Percentiles rank a stretch among this genome's conserved stretches.
phyloP scores from a whole-genome alignment of 768 basidiomycete species.

The Rhizopogon vulgaris region DNA sequence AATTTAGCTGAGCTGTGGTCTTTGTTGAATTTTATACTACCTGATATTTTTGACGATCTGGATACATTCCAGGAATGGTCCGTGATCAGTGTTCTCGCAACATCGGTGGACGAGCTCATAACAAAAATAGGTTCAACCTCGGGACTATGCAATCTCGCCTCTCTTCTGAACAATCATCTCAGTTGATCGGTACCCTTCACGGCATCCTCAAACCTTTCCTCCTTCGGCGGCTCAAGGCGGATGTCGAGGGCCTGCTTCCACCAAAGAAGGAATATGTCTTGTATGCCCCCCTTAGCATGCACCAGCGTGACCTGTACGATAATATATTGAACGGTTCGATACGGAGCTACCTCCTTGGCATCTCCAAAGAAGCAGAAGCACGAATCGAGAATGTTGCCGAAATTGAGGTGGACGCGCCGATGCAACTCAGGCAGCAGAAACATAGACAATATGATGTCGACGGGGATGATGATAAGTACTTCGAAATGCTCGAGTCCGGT shows the following conservation, averaged over 20 bases:
- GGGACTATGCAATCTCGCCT: constrained; percentile 55
- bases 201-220: constrained; percentile 94
- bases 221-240: constrained; percentile 83
- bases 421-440: constrained; percentile 29
- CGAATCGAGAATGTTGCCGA: constrained; percentile 13
- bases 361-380: constrained; percentile 19
- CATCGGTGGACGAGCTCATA: not conserved
- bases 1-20: constrained; percentile 95
- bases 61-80: constrained; percentile 89
- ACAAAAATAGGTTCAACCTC: constrained; percentile 56
- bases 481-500: constrained; percentile 50
- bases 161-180: constrained; percentile 49
- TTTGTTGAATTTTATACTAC: constrained; percentile 91
- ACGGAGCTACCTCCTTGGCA: constrained; percentile 51
- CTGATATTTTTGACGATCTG: constrained; percentile 87
- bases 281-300: constrained; percentile 79
- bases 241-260: constrained; percentile 74
- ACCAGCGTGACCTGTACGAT: constrained; percentile 84
- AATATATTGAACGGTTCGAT: constrained; percentile 68
- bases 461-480: constrained; percentile 56
- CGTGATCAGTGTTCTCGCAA: constrained; percentile 9
- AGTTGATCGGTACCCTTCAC: constrained; percentile 76
- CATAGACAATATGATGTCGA: constrained; percentile 46
- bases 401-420: constrained; percentile 26
- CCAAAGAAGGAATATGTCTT: constrained; percentile 94